Conservation (phyloP, 345 rosid genomes). For the Dipteronia dyeriana region DNA sequence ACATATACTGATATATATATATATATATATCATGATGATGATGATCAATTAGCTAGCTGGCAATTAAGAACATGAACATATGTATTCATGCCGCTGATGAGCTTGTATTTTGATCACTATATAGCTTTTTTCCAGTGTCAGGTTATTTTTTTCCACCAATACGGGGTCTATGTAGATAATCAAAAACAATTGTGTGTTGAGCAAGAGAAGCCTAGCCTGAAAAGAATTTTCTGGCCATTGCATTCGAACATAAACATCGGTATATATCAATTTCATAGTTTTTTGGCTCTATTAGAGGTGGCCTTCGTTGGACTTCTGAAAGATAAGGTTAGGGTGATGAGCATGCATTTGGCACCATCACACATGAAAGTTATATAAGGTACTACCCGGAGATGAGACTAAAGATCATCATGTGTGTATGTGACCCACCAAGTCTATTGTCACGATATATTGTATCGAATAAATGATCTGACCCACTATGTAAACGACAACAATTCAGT, state of each 20-base stretch:
- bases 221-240: not conserved
- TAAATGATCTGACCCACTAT: too few relatives aligned
- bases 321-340: slow-evolving; percentile 15
- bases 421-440: not conserved
- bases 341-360: not conserved
- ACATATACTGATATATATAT: too few relatives aligned
- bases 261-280: not conserved
- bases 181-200: not conserved
- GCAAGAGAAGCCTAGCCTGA: not conserved
- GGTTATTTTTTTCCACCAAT: not conserved
- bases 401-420: too few relatives aligned
- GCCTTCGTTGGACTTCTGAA: not conserved
- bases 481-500: too few relatives aligned
- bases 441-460: too few relatives aligned
- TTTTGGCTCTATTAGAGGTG: not conserved
- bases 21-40: too few relatives aligned
- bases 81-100: too few relatives aligned
- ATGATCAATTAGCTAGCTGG: not conserved
- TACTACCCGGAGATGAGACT: not conserved
- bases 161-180: not conserved
- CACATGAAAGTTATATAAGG: not conserved
- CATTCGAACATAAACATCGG: not conserved
- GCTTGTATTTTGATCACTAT: not conserved
- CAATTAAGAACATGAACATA: not conserved
- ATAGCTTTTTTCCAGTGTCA: not conserved